Conservation (phyloP, 192 early-diverging fungal species). For the Coemansia reversa region DNA sequence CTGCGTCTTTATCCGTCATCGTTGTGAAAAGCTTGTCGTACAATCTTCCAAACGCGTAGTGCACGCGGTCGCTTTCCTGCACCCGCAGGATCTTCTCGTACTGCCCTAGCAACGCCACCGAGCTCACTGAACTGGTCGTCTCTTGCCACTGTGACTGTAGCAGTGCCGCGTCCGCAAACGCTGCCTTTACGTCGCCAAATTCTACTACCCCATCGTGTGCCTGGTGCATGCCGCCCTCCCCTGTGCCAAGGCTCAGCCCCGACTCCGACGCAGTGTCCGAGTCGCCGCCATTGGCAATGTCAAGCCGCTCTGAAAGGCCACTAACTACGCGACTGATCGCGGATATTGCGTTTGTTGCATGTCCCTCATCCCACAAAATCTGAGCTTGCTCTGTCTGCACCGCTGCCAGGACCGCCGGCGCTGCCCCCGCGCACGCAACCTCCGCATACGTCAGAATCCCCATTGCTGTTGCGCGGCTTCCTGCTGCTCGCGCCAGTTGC, state of each 20-base stretch:
- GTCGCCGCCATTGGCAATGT: constrained; percentile 11
- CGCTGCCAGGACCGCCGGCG: constrained; percentile 23
- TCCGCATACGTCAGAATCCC: constrained; percentile 46
- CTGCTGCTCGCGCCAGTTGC: constrained; percentile 44
- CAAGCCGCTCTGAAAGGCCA: constrained; percentile 26
- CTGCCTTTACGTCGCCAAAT: constrained; percentile 11
- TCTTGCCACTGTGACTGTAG: constrained; percentile 44
- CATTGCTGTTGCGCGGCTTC: constrained; percentile 42
- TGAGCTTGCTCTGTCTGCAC: constrained; percentile 50
- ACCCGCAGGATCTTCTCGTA: constrained; percentile 33
- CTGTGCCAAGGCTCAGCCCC: not conserved
- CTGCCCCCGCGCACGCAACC: constrained; percentile 15
- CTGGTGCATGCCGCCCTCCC: not conserved
- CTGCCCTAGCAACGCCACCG: constrained; percentile 16
- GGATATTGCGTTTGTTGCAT: constrained; percentile 38
- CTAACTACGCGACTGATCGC: constrained; percentile 28
- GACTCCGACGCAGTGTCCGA: not conserved
- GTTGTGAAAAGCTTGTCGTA: constrained; percentile 37
- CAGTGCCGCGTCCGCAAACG: constrained; percentile 40
- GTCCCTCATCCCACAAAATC: constrained; percentile 51
- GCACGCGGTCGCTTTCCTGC: constrained; percentile 50
- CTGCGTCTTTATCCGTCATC: constrained; percentile 19
- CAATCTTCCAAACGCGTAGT: constrained; percentile 44
- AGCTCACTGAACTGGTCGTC: constrained; percentile 22
- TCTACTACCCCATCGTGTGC: not conserved